A percentile compares a stretch with the other conserved stretches of the same genome.
phyloP scores from a whole-genome alignment of 495 filamentous ascomycete genomes.

The Penicillium crystallinum region DNA sequence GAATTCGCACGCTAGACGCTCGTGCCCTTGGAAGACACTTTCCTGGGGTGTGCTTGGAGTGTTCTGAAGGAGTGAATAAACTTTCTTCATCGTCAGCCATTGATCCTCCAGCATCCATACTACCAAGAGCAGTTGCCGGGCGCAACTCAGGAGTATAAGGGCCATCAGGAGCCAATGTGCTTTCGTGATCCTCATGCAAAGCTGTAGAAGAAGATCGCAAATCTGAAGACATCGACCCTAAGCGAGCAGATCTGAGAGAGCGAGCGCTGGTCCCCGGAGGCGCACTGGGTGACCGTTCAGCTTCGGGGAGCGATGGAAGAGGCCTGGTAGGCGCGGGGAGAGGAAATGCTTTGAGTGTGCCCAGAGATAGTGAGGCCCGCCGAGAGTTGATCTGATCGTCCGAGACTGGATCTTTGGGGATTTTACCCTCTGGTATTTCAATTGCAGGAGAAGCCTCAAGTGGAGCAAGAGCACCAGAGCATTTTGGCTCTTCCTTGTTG shows the following conservation, averaged over 20 bases:
- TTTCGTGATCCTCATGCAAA: conserved; percentile 9
- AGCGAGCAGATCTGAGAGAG: conserved; percentile 2
- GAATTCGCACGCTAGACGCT: conserved; percentile 14
- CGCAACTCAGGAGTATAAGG: conserved; percentile 7
- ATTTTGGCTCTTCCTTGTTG: neutral
- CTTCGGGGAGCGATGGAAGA: conserved; percentile 30
- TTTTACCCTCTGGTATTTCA: neutral
- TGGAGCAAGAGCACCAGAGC: conserved; percentile 6
- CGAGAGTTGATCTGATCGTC: conserved; percentile 15
- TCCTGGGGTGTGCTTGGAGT: conserved; percentile 14
- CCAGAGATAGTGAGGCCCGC: conserved; percentile 25
- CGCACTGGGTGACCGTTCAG: neutral
- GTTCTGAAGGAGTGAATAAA: conserved; percentile 4
- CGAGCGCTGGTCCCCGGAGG: conserved; percentile 6
- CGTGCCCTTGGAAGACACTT: conserved; percentile 11
- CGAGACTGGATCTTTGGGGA: conserved; percentile 1
- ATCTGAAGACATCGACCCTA: neutral
- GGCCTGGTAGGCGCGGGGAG: conserved; percentile 36
- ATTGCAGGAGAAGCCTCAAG: neutral
- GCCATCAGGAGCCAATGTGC: neutral
- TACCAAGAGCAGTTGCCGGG: conserved; percentile 11
- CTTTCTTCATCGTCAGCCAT: conserved; percentile 11
- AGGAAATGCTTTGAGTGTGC: conserved; percentile 35
- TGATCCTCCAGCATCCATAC: conserved; percentile 5
- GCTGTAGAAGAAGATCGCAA: conserved; percentile 9